phyloP scores from a whole-genome alignment of 1,139 yeast genomes.

The Magnusiomyces suaveolens region DNA sequence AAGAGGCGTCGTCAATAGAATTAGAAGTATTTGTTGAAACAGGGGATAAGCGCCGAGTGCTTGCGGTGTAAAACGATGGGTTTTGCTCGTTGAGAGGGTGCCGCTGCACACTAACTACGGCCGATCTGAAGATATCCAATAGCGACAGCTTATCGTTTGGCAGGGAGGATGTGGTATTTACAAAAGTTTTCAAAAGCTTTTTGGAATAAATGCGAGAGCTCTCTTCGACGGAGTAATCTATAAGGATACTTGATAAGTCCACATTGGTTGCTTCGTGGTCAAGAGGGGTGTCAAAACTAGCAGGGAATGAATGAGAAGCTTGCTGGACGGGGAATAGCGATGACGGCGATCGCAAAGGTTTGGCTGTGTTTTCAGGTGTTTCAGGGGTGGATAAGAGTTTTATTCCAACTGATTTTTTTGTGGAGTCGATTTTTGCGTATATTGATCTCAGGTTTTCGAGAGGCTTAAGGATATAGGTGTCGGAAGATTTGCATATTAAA shows the following conservation, averaged over 20 bases:
- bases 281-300: background rate
- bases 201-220: background rate
- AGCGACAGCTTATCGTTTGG: background rate
- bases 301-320: background rate
- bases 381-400: background rate
- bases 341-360: no score
- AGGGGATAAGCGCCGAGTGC: background rate
- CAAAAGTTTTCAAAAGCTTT: background rate
- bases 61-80: background rate
- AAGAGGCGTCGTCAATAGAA: background rate
- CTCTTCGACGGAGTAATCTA: background rate
- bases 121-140: background rate
- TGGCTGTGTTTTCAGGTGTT: background rate
- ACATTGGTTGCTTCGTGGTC: background rate
- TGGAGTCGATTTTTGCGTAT: slow-evolving; percentile 3
- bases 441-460: slow-evolving; percentile 8
- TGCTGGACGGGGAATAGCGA: no score
- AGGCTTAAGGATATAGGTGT: slow-evolving; percentile 11
- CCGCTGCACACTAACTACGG: background rate
- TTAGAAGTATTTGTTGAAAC: background rate
- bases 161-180: background rate
- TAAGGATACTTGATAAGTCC: background rate
- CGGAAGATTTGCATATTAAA: slow-evolving; percentile 8
- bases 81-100: background rate
- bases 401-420: slow-evolving; percentile 8